Evolutionary conservation across 2,329 filamentous ascomycete species (phyloP), one percentile per base, ranked within the genome.

Genomic region (Diplocarpon rosae): DNA sequence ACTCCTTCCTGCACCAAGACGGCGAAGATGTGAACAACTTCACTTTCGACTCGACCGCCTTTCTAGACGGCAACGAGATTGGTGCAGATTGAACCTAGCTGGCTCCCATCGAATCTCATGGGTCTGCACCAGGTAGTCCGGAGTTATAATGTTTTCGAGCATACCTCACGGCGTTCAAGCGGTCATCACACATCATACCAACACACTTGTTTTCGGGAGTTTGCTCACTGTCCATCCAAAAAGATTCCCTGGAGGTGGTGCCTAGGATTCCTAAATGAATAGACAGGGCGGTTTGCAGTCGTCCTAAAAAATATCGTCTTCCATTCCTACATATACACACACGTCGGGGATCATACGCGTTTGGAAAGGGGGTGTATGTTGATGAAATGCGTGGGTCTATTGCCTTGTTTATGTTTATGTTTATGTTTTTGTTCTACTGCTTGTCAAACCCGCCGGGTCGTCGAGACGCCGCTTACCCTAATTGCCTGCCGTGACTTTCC

Each of bases 1-100:
- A 83, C 60, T 80, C 78, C 1, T 83, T 83, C 66, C 65, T 83
- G 7, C 76, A 82, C 51, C 69, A 73, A 45, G 69, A 72, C 47
- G 71, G 72, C 37, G 66, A 63, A 29, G 70, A 66, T 34, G 61
- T 64, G 35, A 61, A 56, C 37, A 48, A 58, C 4, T 81, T 80
- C 50, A 73, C 75, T 62, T 80, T 81, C 55, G 65, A 65, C 49
- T 62, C 68, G 13, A 63, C 65, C 17, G 60, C 63, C 37, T 76
- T 77, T 56, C 72, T 80, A 65, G 74, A 78, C 47, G 67, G 67
- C 33, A 66, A 69, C 44, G 74, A 77, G 58, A 78, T 81, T 56
- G 70, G 71, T 42, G 71, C 75, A 50, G 75, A 79, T 37, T 79
- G 48, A 58, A 14, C 11, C 11, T 45, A 24, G 16, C 30, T 36